Conservation (phyloP, 192 early-diverging fungal species). For the Geranomyces michiganensis region DNA sequence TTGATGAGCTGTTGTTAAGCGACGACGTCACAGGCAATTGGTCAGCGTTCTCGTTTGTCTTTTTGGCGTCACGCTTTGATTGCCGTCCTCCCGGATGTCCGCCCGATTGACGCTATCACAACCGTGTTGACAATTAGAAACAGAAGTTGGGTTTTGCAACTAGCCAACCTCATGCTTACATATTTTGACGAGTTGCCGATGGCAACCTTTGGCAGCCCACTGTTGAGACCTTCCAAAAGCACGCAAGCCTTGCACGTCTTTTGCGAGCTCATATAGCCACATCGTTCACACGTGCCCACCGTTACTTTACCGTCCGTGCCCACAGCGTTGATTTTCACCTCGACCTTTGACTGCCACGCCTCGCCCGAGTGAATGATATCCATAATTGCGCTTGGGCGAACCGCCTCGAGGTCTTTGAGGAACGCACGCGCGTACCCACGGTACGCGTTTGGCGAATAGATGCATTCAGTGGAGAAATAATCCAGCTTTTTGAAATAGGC, state of each 20-base stretch:
- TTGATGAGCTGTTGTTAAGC: not conserved
- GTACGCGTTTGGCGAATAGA: conserved; percentile 96
- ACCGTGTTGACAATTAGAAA: not conserved
- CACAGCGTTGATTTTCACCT: conserved; percentile 38
- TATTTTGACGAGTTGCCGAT: conserved; percentile 44
- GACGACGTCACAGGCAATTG: not conserved
- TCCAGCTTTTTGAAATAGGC: conserved; percentile 96
- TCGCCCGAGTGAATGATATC: conserved; percentile 97
- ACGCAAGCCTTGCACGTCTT: conserved; percentile 93
- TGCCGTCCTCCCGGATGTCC: not conserved
- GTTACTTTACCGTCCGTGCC: conserved; percentile 30
- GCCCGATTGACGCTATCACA: not conserved
- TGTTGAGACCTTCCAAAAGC: conserved; percentile 89
- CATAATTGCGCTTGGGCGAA: conserved; percentile 86
- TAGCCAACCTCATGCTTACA: conserved; percentile 21
- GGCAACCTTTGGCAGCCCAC: conserved; percentile 71
- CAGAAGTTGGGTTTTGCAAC: not conserved
- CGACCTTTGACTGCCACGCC: conserved; percentile 56
- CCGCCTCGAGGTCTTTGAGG: conserved; percentile 91
- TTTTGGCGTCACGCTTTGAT: not conserved
- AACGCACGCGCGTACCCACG: conserved; percentile 93
- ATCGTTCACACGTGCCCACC: conserved; percentile 73
- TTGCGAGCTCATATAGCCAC: conserved; percentile 94
- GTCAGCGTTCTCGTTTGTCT: not conserved
- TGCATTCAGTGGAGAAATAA: conserved; percentile 99